phyloP scores from a whole-genome alignment of 331 rosid species.

The Spiraea crenata region DNA sequence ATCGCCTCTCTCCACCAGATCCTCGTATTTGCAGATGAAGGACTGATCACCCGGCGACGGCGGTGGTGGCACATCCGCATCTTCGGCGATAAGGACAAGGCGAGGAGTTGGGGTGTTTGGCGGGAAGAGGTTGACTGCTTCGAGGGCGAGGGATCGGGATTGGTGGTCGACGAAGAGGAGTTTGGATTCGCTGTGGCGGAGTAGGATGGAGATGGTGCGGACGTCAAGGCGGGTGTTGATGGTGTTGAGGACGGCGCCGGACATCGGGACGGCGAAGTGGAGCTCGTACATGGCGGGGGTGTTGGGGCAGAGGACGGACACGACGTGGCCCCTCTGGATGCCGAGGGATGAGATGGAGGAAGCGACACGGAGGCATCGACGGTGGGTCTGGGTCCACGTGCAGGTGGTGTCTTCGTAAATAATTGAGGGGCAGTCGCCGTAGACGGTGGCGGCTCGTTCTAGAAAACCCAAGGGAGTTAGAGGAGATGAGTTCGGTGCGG shows the following conservation, averaged over 20 bases:
- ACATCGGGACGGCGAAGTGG: constrained; percentile 63
- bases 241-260: constrained; percentile 53
- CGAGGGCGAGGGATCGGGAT: constrained; percentile 17
- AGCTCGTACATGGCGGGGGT: constrained; percentile 66
- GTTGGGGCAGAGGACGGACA: constrained; percentile 60
- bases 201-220: constrained; percentile 43
- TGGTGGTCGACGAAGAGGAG: constrained; percentile 48
- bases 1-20: constrained; percentile 31
- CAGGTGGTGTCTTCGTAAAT: constrained; percentile 30
- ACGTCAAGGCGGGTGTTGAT: constrained; percentile 53
- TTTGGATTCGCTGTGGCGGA: constrained; percentile 55
- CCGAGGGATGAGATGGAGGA: constrained; percentile 49
- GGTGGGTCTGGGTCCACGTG: constrained; percentile 64
- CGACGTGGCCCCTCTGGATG: constrained; percentile 34
- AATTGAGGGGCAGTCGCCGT: constrained; percentile 44
- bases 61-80: not conserved
- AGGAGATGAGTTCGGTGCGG: constrained; percentile 38
- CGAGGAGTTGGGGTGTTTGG: constrained; percentile 11
- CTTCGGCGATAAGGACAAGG: constrained; percentile 45
- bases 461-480: constrained; percentile 56
- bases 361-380: constrained; percentile 57
- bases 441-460: constrained; percentile 51
- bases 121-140: constrained; percentile 40
- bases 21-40: constrained; percentile 34
- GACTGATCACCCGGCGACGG: not conserved